Conservation (phyloP, 2,329 filamentous ascomycete species). For the Ceratocystiopsis sp. region DNA sequence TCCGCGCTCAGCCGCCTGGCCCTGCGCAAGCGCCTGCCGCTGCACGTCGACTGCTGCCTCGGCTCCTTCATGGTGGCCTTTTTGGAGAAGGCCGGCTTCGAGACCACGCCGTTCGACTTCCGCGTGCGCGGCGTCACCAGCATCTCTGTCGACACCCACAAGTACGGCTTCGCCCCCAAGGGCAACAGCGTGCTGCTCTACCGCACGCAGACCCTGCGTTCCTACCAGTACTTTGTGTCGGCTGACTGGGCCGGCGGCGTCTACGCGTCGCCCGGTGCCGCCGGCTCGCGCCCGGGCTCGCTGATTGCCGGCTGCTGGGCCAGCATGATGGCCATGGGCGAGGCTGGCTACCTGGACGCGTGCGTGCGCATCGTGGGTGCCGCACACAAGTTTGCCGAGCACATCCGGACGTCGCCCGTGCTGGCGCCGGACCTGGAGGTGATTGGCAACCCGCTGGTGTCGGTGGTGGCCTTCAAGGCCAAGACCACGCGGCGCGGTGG, state of each 20-base stretch:
- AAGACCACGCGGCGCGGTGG: constrained; percentile 25
- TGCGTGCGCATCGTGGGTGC: constrained; percentile 79
- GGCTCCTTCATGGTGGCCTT: constrained; percentile 90
- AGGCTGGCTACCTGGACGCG: constrained; percentile 71
- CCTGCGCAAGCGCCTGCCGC: constrained; percentile 57
- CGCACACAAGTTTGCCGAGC: constrained; percentile 63
- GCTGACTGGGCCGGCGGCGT: constrained; percentile 93
- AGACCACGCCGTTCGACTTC: constrained; percentile 82
- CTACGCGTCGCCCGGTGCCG: constrained; percentile 83
- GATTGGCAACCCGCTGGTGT: constrained; percentile 72
- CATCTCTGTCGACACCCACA: constrained; percentile 95
- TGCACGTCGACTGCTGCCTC: constrained; percentile 95
- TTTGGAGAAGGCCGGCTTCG: constrained; percentile 85
- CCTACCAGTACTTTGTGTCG: constrained; percentile 91
- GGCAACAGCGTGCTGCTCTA: constrained; percentile 91
- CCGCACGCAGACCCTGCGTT: constrained; percentile 58
- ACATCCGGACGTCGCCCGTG: constrained; percentile 51
- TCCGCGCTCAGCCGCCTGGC: constrained; percentile 69
- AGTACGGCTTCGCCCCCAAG: constrained; percentile 97
- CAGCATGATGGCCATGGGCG: constrained; percentile 73
- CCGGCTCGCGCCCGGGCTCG: constrained; percentile 80
- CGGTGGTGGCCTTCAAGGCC: constrained; percentile 66
- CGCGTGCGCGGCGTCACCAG: constrained; percentile 82
- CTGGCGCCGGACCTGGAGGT: constrained; percentile 60
- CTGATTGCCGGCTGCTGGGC: constrained; percentile 95